A percentile compares a stretch with the other conserved stretches of the same genome.
Conservation (phyloP, 371 early-diverging fungal species). For the Syncephalastrum sp. region DNA sequence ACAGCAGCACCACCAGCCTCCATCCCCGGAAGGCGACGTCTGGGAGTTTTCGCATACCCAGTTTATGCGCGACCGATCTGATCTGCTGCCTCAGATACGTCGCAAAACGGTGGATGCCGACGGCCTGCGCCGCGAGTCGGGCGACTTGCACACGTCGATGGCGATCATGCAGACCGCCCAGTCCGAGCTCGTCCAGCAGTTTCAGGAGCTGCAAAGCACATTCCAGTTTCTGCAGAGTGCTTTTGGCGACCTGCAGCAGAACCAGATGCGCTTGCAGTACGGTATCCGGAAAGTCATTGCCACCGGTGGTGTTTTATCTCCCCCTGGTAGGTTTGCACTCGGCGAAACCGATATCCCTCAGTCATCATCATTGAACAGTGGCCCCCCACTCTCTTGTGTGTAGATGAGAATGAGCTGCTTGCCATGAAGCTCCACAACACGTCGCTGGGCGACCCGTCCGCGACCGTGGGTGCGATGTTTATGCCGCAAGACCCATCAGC, state of each 20-base stretch:
- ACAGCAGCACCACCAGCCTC: conserved; percentile 77
- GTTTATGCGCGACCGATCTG: conserved; percentile 76
- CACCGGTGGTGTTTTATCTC: too few relatives aligned
- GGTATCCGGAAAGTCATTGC: conserved; percentile 27
- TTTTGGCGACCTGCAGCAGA: conserved; percentile 62
- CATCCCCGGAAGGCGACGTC: conserved; percentile 76
- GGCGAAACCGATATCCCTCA: too few relatives aligned
- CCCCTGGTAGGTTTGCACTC: too few relatives aligned
- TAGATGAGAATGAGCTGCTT: too few relatives aligned
- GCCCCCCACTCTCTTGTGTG: too few relatives aligned
- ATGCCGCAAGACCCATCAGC: too few relatives aligned
- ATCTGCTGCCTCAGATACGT: conserved; percentile 80
- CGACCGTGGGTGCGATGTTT: too few relatives aligned
- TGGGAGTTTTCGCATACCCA: conserved; percentile 92
- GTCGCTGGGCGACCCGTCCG: too few relatives aligned
- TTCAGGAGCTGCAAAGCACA: conserved; percentile 66
- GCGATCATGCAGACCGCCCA: conserved; percentile 63
- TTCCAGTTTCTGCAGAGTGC: conserved; percentile 64
- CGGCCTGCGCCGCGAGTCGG: conserved; percentile 66
- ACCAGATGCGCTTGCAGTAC: conserved; percentile 53
- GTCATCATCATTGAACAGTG: too few relatives aligned
- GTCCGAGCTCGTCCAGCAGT: conserved; percentile 7
- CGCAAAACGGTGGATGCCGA: conserved; percentile 82
- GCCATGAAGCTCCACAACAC: too few relatives aligned
- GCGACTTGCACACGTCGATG: conserved; percentile 69